Percentiles rank a stretch among this genome's conserved stretches.
phyloP scores from a whole-genome alignment of 116 monocot species.

The Phalaenopsis hybrid region DNA sequence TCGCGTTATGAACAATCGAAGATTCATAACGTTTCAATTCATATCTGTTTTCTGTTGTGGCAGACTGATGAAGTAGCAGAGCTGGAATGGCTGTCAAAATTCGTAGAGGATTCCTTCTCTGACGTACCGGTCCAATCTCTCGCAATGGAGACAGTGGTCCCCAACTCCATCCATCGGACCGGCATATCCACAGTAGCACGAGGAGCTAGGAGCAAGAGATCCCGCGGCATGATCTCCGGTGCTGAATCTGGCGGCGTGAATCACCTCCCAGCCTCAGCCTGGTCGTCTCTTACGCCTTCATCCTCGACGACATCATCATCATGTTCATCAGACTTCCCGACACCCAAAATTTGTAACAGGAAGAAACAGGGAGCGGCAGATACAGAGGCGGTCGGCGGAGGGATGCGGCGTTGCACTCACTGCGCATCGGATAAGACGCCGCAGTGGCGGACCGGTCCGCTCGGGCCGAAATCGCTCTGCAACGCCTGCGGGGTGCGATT shows the following conservation, averaged over 20 bases:
- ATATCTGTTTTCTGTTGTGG: not conserved
- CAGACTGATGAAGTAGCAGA: slow-evolving; percentile 57
- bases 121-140: slow-evolving; percentile 18
- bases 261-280: not conserved
- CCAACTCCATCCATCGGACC: not conserved
- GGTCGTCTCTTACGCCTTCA: slow-evolving; percentile 13
- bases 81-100: slow-evolving; percentile 57
- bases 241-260: not conserved
- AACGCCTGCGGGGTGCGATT: slow-evolving; percentile 59
- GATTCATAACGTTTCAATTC: not conserved
- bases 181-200: not conserved
- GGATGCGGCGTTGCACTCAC: slow-evolving; percentile 36
- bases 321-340: slow-evolving; percentile 32
- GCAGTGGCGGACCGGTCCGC: slow-evolving; percentile 60
- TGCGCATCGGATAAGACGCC: slow-evolving; percentile 66
- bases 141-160: not conserved
- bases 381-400: not conserved
- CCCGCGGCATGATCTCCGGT: not conserved
- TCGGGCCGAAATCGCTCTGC: slow-evolving; percentile 66
- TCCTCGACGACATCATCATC: slow-evolving; percentile 40
- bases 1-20: too few relatives aligned
- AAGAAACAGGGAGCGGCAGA: slow-evolving; percentile 5
- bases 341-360: not conserved
- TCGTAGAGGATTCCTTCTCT: slow-evolving; percentile 57
- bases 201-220: slow-evolving; percentile 32